These are phyloP conservation scores for Penicillium paradoxum DNA, from an alignment of 495 filamentous ascomycete species.

Conservation along the genomic window DNA sequence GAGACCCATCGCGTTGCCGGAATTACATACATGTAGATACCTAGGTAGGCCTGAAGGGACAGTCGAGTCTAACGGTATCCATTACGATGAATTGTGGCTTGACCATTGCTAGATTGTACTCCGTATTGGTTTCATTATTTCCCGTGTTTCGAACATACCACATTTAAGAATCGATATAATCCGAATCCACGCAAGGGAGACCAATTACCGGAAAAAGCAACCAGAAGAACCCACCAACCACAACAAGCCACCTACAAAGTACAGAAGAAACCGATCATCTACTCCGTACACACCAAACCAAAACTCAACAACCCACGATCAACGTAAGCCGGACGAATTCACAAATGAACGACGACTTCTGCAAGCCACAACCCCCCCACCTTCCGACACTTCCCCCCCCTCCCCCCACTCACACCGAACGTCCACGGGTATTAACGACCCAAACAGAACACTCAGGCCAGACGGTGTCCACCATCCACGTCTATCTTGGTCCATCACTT, in stretches of 20 bases:
- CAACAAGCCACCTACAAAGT: background rate
- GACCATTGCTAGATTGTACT: no score
- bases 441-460: background rate
- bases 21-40: no score
- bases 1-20: no score
- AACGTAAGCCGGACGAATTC: background rate
- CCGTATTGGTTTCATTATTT: no score
- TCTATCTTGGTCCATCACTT: no score
- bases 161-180: no score
- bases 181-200: background rate
- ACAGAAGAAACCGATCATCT: background rate
- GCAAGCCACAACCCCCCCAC: background rate
- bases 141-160: no score
- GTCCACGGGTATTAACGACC: background rate
- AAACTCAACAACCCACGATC: background rate
- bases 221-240: background rate
- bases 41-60: no score
- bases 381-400: background rate
- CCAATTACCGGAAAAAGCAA: background rate
- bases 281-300: background rate
- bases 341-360: slow-evolving; percentile 1
- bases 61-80: no score
- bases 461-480: no score
- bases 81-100: no score
- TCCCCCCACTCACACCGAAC: background rate